A percentile compares a stretch with the other conserved stretches of the same genome.
phyloP scores from a whole-genome alignment of 805 yeast genomes.

The Myxozyma mucilagina region DNA sequence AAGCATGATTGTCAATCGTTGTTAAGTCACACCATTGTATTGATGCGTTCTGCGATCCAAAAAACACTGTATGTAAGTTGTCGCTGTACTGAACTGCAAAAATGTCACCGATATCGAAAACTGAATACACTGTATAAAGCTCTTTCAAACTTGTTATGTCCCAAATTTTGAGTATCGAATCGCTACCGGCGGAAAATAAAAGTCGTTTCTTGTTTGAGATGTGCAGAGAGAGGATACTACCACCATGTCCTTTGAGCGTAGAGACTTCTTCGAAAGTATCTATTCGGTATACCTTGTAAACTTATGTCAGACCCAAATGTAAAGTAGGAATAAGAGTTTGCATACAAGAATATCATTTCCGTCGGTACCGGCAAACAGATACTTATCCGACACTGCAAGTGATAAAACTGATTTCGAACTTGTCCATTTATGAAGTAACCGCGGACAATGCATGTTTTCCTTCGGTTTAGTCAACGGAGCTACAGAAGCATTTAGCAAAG shows the following conservation, averaged over 20 bases:
- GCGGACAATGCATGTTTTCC: neutral
- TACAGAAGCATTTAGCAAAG: neutral
- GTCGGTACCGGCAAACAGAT: constrained; percentile 85
- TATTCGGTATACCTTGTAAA: constrained; percentile 50
- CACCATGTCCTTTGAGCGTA: constrained; percentile 61
- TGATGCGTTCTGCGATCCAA: constrained; percentile 93
- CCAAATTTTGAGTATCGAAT: constrained; percentile 81
- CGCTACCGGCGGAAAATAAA: constrained; percentile 85
- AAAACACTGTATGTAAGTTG: constrained; percentile 58
- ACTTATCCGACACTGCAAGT: constrained; percentile 38
- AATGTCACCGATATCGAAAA: constrained; percentile 89
- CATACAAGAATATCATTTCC: constrained; percentile 69
- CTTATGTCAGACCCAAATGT: neutral
- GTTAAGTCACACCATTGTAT: constrained; percentile 63
- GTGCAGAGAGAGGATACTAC: constrained; percentile 69
- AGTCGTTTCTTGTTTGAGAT: constrained; percentile 49
- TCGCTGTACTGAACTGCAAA: constrained; percentile 77
- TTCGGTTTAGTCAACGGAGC: constrained; percentile 4
- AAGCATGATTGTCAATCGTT: constrained; percentile 31
- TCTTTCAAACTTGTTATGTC: constrained; percentile 48
- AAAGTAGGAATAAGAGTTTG: neutral
- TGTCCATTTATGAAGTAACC: constrained; percentile 71
- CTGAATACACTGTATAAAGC: constrained; percentile 74
- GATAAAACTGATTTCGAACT: constrained; percentile 72
- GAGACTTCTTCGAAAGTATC: constrained; percentile 58